Base-by-base conservation (phyloP, 352 stramenopile species). In the Globisporangium okanoganense region DNA sequence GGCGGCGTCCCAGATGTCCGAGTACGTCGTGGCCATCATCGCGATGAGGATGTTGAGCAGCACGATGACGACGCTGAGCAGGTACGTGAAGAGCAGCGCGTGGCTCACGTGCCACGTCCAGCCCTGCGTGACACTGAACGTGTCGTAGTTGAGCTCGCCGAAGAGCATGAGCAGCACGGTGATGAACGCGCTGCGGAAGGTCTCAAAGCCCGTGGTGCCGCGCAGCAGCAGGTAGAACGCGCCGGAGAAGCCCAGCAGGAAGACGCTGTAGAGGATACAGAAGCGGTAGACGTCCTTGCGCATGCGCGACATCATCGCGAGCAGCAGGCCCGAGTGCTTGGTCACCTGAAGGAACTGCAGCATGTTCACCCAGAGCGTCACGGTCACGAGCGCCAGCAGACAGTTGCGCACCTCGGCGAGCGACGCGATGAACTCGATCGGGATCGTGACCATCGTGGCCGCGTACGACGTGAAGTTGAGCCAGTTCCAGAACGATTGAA, bases 261-360 rank as follows among this genome's bases (percentile, higher is more conserved):
- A 92, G 4, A 90, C 82, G 0, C 65, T 71, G 60, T 92, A 92
- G 24, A 92, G 71, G 36, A 92, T 50, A 18, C 83, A 70, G 55
- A 92, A 92, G 4, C 76, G 78, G 40, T 75, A 75, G 47, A 88
- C 75, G 48, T 92, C 82, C 24, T 74, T 84, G 20, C 85, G 68
- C 74, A 92, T 85, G 65, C 83, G 75, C 13, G 71, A 73, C 82
- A 92, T 90, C 82, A 92, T 92, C 7, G 82, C 78, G 55, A 90
- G 82, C 5, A 92, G 71, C n/a, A 89, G 59, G 0, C 82, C 82
- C 7, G 69, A 85, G 10, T 75, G 67, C 8, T 66, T 76, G 12
- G 75, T 82, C 44, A 88, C 70, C 56, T 90, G 80, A 9, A 90
- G 72, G 55, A 90, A 89, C 66, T 90, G 79, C 24, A 90, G 70